Evolutionary conservation across 208 protist species (phyloP).

Genomic region (Spongospora subterranea): DNA sequence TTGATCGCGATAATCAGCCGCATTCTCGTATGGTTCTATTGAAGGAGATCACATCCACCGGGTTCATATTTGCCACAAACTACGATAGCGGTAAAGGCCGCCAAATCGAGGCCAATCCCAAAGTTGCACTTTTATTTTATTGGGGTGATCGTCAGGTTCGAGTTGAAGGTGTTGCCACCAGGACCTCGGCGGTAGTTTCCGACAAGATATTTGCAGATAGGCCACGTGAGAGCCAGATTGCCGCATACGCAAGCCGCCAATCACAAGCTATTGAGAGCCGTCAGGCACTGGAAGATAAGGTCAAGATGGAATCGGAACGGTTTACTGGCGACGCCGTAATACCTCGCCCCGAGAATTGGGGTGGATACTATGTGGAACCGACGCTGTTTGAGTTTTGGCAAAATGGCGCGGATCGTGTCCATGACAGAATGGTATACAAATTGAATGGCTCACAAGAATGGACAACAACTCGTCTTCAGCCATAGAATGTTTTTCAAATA

Average conservation of each 20-base stretch:
- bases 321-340: background rate
- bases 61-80: background rate
- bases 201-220: background rate
- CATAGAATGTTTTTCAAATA: no score
- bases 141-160: background rate
- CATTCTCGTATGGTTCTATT: background rate
- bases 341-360: background rate
- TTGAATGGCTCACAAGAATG: background rate
- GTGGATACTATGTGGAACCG: background rate
- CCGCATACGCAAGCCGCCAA: background rate
- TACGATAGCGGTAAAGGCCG: background rate
- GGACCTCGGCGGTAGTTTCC: background rate
- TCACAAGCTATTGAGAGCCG: background rate
- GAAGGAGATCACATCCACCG: background rate
- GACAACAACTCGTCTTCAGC: background rate
- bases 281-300: background rate
- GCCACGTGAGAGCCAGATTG: background rate
- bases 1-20: background rate
- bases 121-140: background rate
- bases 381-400: background rate
- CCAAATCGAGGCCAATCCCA: background rate
- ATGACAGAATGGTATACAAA: background rate
- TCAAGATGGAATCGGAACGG: background rate
- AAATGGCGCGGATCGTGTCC: background rate
- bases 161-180: background rate